Conservation (phyloP, 306 rosid species). For the Gastrolobium bilobum region DNA sequence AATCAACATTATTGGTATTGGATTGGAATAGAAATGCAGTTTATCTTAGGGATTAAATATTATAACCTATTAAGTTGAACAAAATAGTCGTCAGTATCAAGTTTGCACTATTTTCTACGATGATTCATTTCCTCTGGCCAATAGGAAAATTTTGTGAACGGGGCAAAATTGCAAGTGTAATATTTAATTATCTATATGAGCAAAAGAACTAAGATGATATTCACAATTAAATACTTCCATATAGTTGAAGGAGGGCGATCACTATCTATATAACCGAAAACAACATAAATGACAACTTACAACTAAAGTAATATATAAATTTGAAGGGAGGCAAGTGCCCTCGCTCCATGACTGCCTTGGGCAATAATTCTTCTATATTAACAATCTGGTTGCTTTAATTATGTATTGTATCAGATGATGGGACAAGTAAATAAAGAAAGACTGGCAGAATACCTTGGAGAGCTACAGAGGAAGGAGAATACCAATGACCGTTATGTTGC, state of each 20-base stretch:
- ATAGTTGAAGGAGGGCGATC: no score
- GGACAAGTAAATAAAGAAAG: conserved; percentile 84
- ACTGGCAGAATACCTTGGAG: conserved; percentile 84
- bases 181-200: no score
- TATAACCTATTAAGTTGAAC: conserved; percentile 13
- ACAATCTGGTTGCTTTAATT: conserved; percentile 27
- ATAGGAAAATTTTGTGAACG: neutral
- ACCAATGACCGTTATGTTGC: conserved; percentile 93
- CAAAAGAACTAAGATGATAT: no score
- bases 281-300: no score
- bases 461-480: conserved; percentile 86
- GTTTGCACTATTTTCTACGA: conserved; percentile 8
- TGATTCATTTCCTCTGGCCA: conserved; percentile 3
- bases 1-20: conserved; percentile 8
- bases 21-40: neutral
- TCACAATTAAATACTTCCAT: no score
- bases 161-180: no score
- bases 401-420: conserved; percentile 71
- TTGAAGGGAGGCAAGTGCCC: no score
- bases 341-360: no score
- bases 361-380: neutral
- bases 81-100: neutral
- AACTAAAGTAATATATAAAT: no score
- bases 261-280: no score
- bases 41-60: conserved; percentile 13